Evolutionary conservation across 176 grass and related monocot genomes (phyloP), one percentile per base, ranked within the genome.

Genomic region (Hordeum marinum): DNA sequence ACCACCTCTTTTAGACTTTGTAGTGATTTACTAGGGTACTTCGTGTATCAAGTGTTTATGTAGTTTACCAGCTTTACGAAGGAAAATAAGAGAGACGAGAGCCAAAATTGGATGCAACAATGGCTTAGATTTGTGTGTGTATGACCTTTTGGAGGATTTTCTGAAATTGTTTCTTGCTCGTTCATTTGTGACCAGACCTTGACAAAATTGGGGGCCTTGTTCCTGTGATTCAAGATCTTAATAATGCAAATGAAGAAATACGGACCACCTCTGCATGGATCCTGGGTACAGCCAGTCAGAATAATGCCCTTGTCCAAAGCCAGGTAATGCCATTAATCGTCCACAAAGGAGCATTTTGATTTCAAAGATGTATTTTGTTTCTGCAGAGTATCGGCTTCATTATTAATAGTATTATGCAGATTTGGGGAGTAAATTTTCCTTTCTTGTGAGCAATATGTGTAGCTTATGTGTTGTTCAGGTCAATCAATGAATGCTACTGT

Each of bases 231-330:
- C 75, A 68, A 85, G 91, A 96, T 73, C 89, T 98, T 76, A 87
- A 82, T 48, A 87, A 94, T 75, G 78, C 81, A 61, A 84, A 94
- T 83, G 81, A 87, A 86, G 86, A 89, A 60, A 96, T 96, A 82
- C 75, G 91, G 31, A 94, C 66, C 40, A 86, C 81, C 34, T 89
- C 91, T 79, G 88, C 91, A 9, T 99, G 93, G 96, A 81, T 99
- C 76, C 81, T 99, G 79, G 93, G 93, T 62, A 99, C 83, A 92
- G 93, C 91, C 70, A 68, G 89, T 89, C 93, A 96, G 82, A 95
- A 98, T 77, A 94, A 94, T 58, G 84, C 88, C 42, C 32, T 89
- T 88, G 96, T 99, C 46, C 93, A 99, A 92, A 86, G 92, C 80
- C 93, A 99, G 94, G 93, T 90, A 93, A 87, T 66, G 17, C 6